Conservation (phyloP, 352 stramenopile species). For the Elongisporangium anandrum region DNA sequence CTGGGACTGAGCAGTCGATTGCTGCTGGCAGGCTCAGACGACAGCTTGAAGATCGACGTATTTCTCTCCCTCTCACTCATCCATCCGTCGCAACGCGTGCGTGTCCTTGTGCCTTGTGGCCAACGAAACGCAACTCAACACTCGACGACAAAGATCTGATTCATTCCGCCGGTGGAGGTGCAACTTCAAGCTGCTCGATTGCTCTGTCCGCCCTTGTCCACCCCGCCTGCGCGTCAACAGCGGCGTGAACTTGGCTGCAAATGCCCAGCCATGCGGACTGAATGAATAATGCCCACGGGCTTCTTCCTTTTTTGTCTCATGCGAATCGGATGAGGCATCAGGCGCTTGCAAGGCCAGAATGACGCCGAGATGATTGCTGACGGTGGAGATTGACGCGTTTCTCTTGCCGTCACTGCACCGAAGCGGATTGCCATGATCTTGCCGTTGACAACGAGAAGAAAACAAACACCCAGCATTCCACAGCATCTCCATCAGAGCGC, state of each 20-base stretch:
- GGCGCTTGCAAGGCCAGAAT: neutral
- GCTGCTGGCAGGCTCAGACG: too few species aligned
- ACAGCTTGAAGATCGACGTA: neutral
- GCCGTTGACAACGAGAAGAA: too few species aligned
- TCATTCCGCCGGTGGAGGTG: neutral
- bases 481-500: too few species aligned
- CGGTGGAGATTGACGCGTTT: too few species aligned
- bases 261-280: neutral
- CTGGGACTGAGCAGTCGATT: too few species aligned
- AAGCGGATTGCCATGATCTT: too few species aligned
- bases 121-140: neutral
- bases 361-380: neutral
- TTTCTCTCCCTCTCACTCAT: neutral
- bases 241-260: neutral
- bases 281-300: neutral
- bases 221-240: neutral
- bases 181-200: neutral
- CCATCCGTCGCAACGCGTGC: neutral
- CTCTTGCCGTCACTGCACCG: too few species aligned
- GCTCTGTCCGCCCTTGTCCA: neutral
- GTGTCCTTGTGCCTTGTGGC: neutral
- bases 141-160: neutral
- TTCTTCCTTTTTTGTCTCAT: neutral
- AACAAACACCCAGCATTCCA: too few species aligned
- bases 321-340: neutral